phyloP scores from a whole-genome alignment of 1,139 yeast genomes.

The Candida labiduridarum region DNA sequence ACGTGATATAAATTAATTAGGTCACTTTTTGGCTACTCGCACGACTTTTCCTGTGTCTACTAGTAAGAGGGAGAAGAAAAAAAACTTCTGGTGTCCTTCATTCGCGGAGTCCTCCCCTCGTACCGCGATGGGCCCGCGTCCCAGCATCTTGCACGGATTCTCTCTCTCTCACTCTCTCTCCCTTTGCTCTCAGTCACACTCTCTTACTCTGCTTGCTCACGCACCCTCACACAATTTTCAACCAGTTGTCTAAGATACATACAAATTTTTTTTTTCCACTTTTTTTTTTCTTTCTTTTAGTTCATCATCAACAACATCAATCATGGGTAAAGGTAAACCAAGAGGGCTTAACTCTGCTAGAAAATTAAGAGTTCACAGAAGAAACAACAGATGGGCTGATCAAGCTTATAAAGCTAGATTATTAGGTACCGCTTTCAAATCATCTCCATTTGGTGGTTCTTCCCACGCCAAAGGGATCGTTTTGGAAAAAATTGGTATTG shows the following conservation, averaged over 20 bases:
- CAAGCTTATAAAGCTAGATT: constrained; percentile 97
- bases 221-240: not conserved
- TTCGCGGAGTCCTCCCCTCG: not conserved
- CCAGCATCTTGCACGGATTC: not conserved
- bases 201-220: too few species aligned
- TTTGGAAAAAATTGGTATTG: constrained; percentile 99
- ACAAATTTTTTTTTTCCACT: constrained; percentile 8
- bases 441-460: constrained; percentile 99
- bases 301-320: constrained; percentile 9
- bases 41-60: not conserved
- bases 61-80: not conserved
- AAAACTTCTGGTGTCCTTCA: not conserved
- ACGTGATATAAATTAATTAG: not conserved
- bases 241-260: not conserved
- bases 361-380: constrained; percentile 99
- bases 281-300: constrained; percentile 1
- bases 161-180: not conserved
- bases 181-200: too few species aligned
- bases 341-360: constrained; percentile 99
- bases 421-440: constrained; percentile 99
- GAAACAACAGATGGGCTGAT: constrained; percentile 99
- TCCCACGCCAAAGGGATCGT: constrained; percentile 99
- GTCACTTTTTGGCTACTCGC: not conserved
- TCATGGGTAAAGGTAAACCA: constrained; percentile 91
- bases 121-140: not conserved